phyloP scores from a whole-genome alignment of 495 filamentous ascomycete species.

The Lasiosphaeriaceae sp. region DNA sequence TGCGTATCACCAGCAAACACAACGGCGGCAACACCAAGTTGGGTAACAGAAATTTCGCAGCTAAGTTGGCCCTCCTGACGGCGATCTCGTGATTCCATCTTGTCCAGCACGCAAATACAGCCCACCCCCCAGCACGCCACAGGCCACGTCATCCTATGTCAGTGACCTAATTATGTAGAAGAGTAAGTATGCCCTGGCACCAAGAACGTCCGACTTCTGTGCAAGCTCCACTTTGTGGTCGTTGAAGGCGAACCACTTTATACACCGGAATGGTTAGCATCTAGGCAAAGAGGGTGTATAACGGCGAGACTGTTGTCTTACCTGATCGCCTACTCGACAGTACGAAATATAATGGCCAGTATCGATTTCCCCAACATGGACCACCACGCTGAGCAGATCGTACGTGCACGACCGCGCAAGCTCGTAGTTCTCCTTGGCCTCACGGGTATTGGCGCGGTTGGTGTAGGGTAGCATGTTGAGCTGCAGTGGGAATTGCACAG shows the following conservation, averaged over 20 bases:
- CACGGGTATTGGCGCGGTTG: conserved; percentile 46
- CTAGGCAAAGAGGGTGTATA: background rate
- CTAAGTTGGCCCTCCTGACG: background rate
- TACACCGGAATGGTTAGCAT: background rate
- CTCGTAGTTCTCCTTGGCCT: conserved; percentile 42
- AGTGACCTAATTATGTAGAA: conserved; percentile 76
- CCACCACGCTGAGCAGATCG: conserved; percentile 78
- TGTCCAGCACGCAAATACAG: too few species aligned
- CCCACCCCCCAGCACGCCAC: background rate
- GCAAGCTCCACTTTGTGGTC: conserved; percentile 84
- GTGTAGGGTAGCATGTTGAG: conserved; percentile 88
- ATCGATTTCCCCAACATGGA: conserved; percentile 83
- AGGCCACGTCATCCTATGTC: conserved; percentile 26
- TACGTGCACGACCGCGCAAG: conserved; percentile 60
- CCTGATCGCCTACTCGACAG: conserved; percentile 71
- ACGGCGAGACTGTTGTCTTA: conserved; percentile 29
- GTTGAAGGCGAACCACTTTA: conserved; percentile 87
- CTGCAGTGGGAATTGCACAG: conserved; percentile 77
- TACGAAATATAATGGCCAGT: conserved; percentile 88
- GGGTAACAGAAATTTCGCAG: too few species aligned
- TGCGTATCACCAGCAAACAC: too few species aligned
- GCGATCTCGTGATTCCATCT: background rate
- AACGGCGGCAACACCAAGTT: too few species aligned
- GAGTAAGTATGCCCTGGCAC: conserved; percentile 77
- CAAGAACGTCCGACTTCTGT: conserved; percentile 72